Base-by-base conservation (phyloP, 257 asterid genomes). In the Gentiana macrophylla region DNA sequence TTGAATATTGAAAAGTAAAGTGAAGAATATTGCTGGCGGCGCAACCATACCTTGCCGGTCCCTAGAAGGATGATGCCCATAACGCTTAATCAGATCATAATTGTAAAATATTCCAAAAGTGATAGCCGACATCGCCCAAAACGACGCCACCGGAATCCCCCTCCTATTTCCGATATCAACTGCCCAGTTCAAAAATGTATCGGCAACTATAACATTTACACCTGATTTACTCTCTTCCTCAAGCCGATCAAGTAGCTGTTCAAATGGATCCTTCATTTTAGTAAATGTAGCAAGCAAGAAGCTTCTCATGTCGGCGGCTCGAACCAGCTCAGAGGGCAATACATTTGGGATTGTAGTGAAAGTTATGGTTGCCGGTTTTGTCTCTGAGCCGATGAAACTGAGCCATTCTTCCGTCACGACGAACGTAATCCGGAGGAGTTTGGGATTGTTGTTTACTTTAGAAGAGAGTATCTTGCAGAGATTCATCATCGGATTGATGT, bases 401-500 rank as follows among this genome's bases (percentile, higher is more conserved):
- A 80, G 80, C 94, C 94, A 84, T 67, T 84, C 94, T 62, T 81
- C 94, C 1, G 94, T 84, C 57, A 84, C 55, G 1, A 84, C 79
- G 60, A 84, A 59, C 50, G 89, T 81, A 53, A 84, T 60, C 38
- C 55, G 58, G 61, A 83, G 80, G 1, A 9, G 67, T 2, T 52
- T 46, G 37, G 70, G 53, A 1, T 37, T 1, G 62, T 52, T 66
- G 11, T 24, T 11, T 4, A 35, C 12, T 12, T 3, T 52, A 15
- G 59, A 52, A 45, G 49, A 35, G 3, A 52, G 12, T 34, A 32
- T 32, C 34, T 62, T 62, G 66, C 66, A 62, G 59, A 62, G 66
- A 48, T 62, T 62, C 59, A 62, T 62, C 55, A 62, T 35, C 3
- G 66, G 66, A 44, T 62, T 62, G 58, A 62, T 52, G 34, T 62